Conservation (phyloP, 129 eudicot genomes). For the Flaveria linearis region DNA sequence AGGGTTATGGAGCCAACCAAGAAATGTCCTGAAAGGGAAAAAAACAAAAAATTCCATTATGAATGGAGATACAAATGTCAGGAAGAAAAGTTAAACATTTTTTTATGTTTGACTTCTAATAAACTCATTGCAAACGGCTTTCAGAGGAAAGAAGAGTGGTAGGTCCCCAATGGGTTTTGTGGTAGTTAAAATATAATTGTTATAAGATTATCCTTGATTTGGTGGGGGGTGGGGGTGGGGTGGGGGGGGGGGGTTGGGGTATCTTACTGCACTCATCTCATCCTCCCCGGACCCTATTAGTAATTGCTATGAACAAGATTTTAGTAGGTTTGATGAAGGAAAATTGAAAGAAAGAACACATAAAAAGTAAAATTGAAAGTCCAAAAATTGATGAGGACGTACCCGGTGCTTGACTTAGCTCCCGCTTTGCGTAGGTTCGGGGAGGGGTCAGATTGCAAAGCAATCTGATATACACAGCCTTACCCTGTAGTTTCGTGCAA, state of each 20-base stretch:
- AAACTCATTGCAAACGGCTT: slow-evolving; percentile 24
- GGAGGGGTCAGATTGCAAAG: too few relatives aligned
- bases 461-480: too few relatives aligned
- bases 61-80: slow-evolving; percentile 30
- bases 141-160: slow-evolving; percentile 39
- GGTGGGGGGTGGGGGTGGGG: too few relatives aligned
- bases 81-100: slow-evolving; percentile 14
- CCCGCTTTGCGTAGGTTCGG: too few relatives aligned
- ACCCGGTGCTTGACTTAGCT: too few relatives aligned
- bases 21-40: slow-evolving; percentile 30
- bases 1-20: slow-evolving; percentile 61
- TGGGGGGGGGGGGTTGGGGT: too few relatives aligned
- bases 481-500: too few relatives aligned
- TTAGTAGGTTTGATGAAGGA: not conserved
- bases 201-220: slow-evolving; percentile 11
- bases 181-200: slow-evolving; percentile 9
- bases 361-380: not conserved
- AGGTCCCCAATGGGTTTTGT: slow-evolving; percentile 27
- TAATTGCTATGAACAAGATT: too few relatives aligned
- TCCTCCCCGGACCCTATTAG: too few relatives aligned
- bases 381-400: slow-evolving; percentile 11
- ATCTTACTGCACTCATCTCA: too few relatives aligned
- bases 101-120: slow-evolving; percentile 31
- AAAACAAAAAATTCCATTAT: slow-evolving; percentile 33
- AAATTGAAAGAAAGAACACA: slow-evolving; percentile 28